phyloP scores from a whole-genome alignment of 768 basidiomycete species.

The Pisolithus sp. region DNA sequence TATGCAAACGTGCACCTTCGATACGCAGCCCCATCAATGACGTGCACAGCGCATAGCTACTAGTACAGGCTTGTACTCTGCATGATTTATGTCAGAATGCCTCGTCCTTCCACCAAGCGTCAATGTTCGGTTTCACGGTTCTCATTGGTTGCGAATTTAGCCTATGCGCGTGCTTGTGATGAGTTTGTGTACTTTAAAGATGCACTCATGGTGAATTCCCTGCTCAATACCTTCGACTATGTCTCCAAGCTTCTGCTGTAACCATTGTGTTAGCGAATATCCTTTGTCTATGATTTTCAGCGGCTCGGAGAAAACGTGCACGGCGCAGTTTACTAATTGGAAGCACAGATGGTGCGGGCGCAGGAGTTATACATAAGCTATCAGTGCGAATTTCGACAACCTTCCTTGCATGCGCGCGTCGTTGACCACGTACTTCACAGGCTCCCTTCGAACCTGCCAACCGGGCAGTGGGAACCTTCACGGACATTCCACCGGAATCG shows the following conservation, averaged over 20 bases:
- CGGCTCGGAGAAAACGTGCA: slow-evolving; percentile 69
- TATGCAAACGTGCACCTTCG: not conserved
- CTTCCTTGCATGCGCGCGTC: not conserved
- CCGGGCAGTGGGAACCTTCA: slow-evolving; percentile 76
- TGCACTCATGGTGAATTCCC: too few species aligned
- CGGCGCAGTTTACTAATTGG: slow-evolving; percentile 69
- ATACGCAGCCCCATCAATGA: too few species aligned
- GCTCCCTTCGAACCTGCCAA: slow-evolving; percentile 63
- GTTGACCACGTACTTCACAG: slow-evolving; percentile 6
- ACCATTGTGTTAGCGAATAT: slow-evolving; percentile 35
- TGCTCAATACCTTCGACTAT: too few species aligned
- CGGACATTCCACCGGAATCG: slow-evolving; percentile 57
- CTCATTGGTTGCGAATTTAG: too few species aligned
- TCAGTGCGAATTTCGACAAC: slow-evolving; percentile 34
- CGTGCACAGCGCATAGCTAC: too few species aligned
- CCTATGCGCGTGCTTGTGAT: too few species aligned
- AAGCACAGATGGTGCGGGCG: slow-evolving; percentile 72
- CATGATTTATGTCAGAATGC: too few species aligned
- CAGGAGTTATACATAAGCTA: slow-evolving; percentile 63
- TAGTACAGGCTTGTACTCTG: too few species aligned
- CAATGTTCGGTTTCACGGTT: too few species aligned
- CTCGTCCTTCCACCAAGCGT: too few species aligned
- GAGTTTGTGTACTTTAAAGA: too few species aligned
- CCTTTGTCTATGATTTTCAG: slow-evolving; percentile 44
- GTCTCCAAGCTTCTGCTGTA: too few species aligned